phyloP scores from a whole-genome alignment of 441 rosid genomes.

The Erodium texanum region DNA sequence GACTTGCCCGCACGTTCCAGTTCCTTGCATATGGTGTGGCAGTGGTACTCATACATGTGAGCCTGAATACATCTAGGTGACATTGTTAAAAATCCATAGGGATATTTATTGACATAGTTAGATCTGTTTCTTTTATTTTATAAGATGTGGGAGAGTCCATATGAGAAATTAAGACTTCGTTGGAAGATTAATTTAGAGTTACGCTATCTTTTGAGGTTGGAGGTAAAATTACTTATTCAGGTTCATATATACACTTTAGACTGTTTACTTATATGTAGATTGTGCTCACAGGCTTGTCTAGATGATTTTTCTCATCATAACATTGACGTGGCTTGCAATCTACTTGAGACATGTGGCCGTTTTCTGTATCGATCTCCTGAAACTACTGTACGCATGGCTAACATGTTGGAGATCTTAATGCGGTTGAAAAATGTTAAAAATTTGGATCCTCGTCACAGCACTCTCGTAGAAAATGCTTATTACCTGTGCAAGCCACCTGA shows the following conservation, averaged over 20 bases:
- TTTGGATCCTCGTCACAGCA: slow-evolving; percentile 96
- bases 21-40: background rate
- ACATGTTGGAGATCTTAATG: slow-evolving; percentile 98
- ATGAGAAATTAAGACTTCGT: background rate
- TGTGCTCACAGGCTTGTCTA: slow-evolving; percentile 66
- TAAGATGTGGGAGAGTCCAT: background rate
- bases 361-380: slow-evolving; percentile 97
- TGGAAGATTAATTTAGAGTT: slow-evolving; percentile 5
- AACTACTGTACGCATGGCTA: slow-evolving; percentile 86
- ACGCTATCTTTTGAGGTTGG: background rate
- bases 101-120: background rate
- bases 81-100: slow-evolving; percentile 4
- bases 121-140: slow-evolving; percentile 11
- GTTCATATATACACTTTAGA: background rate
- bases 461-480: slow-evolving; percentile 99
- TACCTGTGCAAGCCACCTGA: slow-evolving; percentile 99
- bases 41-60: background rate
- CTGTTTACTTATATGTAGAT: slow-evolving; percentile 15
- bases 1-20: background rate
- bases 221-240: slow-evolving; percentile 6
- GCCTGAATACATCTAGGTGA: background rate
- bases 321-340: slow-evolving; percentile 98
- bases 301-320: slow-evolving; percentile 99
- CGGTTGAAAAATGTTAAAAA: slow-evolving; percentile 99
- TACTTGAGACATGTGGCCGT: slow-evolving; percentile 98